Percentiles rank a stretch among this genome's conserved stretches.
phyloP scores from a whole-genome alignment of 768 basidiomycete genomes.

The Rossbeevera mucosa region DNA sequence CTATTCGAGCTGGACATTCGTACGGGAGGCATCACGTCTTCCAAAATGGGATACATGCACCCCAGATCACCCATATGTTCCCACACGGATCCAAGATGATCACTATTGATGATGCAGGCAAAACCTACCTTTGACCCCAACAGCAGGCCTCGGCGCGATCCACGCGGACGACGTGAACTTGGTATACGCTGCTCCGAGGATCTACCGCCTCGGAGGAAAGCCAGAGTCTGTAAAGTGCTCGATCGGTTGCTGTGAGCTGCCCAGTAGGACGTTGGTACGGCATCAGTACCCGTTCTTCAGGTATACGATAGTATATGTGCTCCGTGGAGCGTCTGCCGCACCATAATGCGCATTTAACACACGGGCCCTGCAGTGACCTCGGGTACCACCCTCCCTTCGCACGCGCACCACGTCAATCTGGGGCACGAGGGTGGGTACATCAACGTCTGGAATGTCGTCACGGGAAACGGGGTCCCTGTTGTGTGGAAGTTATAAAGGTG shows the following conservation, averaged over 20 bases:
- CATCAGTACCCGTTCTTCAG: conserved; percentile 67
- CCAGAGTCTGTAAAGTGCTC: conserved; percentile 74
- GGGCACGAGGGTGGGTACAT: conserved; percentile 92
- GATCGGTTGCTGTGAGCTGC: conserved; percentile 84
- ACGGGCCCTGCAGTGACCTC: conserved; percentile 82
- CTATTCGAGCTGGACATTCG: conserved; percentile 76
- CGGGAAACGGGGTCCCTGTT: conserved; percentile 57
- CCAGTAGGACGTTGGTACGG: conserved; percentile 38
- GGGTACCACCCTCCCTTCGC: conserved; percentile 68
- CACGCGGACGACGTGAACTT: conserved; percentile 42
- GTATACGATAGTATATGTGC: conserved; percentile 75
- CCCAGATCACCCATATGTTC: conserved; percentile 68
- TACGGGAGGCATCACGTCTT: conserved; percentile 51
- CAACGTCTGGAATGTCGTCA: conserved; percentile 68
- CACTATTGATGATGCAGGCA: conserved; percentile 82
- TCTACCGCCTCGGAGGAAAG: conserved; percentile 72
- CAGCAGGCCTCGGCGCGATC: conserved; percentile 15
- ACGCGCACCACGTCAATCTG: conserved; percentile 66
- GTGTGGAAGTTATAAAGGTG: conserved; percentile 75
- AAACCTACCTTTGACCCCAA: conserved; percentile 67
- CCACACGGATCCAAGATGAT: conserved; percentile 69
- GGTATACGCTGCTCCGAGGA: conserved; percentile 46
- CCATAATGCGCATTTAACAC: conserved; percentile 59
- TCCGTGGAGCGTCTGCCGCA: conserved; percentile 50
- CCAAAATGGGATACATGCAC: conserved; percentile 61